These are phyloP conservation scores for Ochromonas danica DNA, from an alignment of 108 stramenopile species.

Conservation along the genomic window DNA sequence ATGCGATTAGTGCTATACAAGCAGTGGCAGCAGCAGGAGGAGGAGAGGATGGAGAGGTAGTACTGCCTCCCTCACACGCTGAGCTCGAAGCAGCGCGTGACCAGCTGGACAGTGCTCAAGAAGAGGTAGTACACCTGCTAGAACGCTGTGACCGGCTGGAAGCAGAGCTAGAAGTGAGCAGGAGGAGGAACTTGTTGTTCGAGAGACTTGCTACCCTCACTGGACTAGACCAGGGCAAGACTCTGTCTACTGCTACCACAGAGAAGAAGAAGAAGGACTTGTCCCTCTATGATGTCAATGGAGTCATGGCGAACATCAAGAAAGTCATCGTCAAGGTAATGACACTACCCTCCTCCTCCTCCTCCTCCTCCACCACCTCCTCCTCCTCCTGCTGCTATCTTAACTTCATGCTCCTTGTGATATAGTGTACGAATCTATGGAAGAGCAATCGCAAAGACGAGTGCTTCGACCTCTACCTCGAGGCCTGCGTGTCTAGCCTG, in stretches of 20 bases:
- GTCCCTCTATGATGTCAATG: slow-evolving; percentile 3
- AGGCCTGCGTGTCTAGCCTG: neutral
- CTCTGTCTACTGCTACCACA: neutral
- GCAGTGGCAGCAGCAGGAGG: neutral
- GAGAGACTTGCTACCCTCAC: neutral
- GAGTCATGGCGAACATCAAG: slow-evolving; percentile 41
- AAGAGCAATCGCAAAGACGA: slow-evolving; percentile 44
- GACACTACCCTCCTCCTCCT: too few species aligned
- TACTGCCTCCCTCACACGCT: neutral
- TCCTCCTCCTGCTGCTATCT: too few species aligned
- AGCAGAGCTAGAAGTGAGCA: neutral
- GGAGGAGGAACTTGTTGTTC: neutral
- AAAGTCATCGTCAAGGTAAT: slow-evolving; percentile 13
- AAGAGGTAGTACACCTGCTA: slow-evolving; percentile 9
- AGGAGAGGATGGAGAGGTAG: slow-evolving; percentile 6
- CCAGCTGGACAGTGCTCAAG: slow-evolving; percentile 19
- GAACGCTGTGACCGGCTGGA: slow-evolving; percentile 13
- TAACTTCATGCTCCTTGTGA: too few species aligned
- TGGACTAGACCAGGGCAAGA: neutral
- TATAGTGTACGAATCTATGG: slow-evolving; percentile 54
- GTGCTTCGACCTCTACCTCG: slow-evolving; percentile 49
- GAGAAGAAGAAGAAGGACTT: neutral
- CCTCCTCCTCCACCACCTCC: too few species aligned
- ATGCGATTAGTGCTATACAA: slow-evolving; percentile 12
- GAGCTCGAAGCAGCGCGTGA: slow-evolving; percentile 13